Evolutionary conservation across 306 rosid species (phyloP), one percentile per base, ranked within the genome.

Genomic region (Senna siamea): DNA sequence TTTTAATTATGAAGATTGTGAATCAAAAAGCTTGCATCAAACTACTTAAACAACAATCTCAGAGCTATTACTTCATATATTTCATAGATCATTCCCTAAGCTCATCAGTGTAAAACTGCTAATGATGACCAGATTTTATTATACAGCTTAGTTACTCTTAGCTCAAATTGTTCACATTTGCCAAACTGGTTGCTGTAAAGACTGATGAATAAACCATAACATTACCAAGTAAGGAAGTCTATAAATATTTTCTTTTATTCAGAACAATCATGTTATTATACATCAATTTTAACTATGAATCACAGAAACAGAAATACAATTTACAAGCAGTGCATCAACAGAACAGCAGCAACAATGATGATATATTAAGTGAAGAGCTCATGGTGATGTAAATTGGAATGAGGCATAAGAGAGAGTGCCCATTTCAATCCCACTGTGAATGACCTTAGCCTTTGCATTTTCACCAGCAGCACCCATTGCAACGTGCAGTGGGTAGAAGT

Each of bases 381-480:
- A 78, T 66, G 80, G 43, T 22, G 87, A 20, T 22, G 88, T 79
- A 69, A 93, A 91, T 76, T 90, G 88, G 81, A 81, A 93, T 59
- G 96, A 93, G 48, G 98, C 89, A 74, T 89, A 93, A 22, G 98
- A 93, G 61, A 87, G 85, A 43, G 80, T 54, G 0, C 92, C 92
- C 32, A 32, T 10, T 7, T 77, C 78, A 89, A 92, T 87, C 66
- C 92, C 86, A 50, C 66, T 79, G 73, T 90, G 98, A 38, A 91
- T 79, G 46, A 80, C 80, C 76, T 89, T 87, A 0, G 96, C 85
- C 79, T 87, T 86, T 0, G 93, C 20, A 52, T 72, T 35, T 41
- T 58, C 86, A 35, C 96, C 93, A 2, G 96, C 93, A 5, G 98
- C 97, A 15, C 97, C 98, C 53, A 86, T 75, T 13, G 98, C 98